Conservation (phyloP, 768 basidiomycete genomes). For the Mycena chlorophos region DNA sequence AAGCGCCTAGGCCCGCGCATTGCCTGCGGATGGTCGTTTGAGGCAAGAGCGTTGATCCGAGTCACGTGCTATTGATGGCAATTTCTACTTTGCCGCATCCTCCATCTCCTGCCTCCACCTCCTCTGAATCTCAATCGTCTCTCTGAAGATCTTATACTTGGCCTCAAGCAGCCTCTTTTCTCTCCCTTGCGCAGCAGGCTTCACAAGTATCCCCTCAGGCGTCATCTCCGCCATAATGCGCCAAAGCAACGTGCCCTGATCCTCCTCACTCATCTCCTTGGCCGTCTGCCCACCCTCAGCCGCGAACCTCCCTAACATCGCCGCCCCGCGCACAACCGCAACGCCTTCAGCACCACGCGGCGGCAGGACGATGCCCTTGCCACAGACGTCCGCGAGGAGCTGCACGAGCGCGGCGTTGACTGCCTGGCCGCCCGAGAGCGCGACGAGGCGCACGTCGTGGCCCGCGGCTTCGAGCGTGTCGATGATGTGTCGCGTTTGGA, state of each 20-base stretch:
- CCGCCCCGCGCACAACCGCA: slow-evolving; percentile 89
- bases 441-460: slow-evolving; percentile 79
- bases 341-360: slow-evolving; percentile 46
- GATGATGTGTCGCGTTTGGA: slow-evolving; percentile 93
- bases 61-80: neutral
- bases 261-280: slow-evolving; percentile 39
- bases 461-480: slow-evolving; percentile 85
- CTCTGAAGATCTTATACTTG: slow-evolving; percentile 92
- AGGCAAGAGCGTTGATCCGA: neutral
- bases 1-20: too few species aligned
- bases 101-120: slow-evolving; percentile 83
- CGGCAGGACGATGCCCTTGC: slow-evolving; percentile 81
- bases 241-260: slow-evolving; percentile 76
- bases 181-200: slow-evolving; percentile 57
- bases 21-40: too few species aligned
- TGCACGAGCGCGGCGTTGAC: slow-evolving; percentile 88
- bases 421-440: slow-evolving; percentile 92
- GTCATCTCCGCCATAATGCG: slow-evolving; percentile 98
- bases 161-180: slow-evolving; percentile 81
- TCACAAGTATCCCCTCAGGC: slow-evolving; percentile 70
- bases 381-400: slow-evolving; percentile 83
- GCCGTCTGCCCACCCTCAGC: slow-evolving; percentile 47
- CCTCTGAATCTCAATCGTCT: slow-evolving; percentile 85
- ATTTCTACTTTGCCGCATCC: slow-evolving; percentile 37
- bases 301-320: slow-evolving; percentile 91